Conservation (phyloP, 148 eudicot genomes). For the Spergularia marina region DNA sequence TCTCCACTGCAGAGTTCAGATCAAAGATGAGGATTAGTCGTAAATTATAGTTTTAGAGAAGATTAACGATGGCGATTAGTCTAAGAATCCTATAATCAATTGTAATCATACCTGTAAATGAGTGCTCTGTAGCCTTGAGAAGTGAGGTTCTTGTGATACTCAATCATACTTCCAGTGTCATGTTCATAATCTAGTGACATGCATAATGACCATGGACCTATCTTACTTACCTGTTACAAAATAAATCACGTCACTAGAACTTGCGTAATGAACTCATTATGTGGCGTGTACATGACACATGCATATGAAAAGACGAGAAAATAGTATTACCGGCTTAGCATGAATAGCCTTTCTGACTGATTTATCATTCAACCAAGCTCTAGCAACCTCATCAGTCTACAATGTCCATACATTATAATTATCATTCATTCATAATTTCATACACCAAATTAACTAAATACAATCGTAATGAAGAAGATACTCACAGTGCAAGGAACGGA, state of each 20-base stretch:
- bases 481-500: conserved; percentile 47
- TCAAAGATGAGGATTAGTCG: not conserved
- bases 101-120: conserved; percentile 36
- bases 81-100: not conserved
- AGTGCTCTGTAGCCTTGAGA: conserved; percentile 43
- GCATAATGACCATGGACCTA: conserved; percentile 44
- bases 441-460: too few relatives aligned
- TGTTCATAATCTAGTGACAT: conserved; percentile 31
- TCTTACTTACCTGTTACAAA: conserved; percentile 30
- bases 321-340: conserved; percentile 36
- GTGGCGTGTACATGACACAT: too few relatives aligned
- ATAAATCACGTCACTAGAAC: not conserved
- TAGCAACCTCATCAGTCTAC: conserved; percentile 81
- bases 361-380: conserved; percentile 43
- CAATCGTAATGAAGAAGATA: not conserved
- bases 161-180: conserved; percentile 47
- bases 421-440: not conserved
- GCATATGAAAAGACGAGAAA: not conserved
- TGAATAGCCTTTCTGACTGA: conserved; percentile 43
- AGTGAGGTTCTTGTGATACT: conserved; percentile 44
- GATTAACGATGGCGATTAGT: not conserved
- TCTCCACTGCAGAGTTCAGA: conserved; percentile 61
- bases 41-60: not conserved
- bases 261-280: too few relatives aligned
- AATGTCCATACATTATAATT: not conserved